Evolutionary conservation across 2,329 filamentous ascomycete genomes (phyloP).

Genomic region (Fusarium sp.): DNA sequence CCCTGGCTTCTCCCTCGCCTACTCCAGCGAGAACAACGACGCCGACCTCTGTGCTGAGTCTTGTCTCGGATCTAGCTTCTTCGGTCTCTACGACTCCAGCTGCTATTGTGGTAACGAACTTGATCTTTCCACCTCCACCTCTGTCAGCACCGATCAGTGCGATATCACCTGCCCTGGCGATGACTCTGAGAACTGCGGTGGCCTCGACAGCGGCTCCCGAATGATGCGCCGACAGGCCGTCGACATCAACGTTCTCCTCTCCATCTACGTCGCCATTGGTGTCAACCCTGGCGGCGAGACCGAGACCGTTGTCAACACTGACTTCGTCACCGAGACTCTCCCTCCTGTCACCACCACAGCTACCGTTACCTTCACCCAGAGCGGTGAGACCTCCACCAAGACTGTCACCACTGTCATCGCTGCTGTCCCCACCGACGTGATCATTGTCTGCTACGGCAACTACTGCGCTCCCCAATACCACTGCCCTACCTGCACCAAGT

Average conservation of each 20-base stretch:
- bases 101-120: constrained; percentile 51
- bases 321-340: constrained; percentile 44
- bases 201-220: constrained; percentile 23
- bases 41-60: constrained; percentile 42
- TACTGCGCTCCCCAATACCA: constrained; percentile 47
- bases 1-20: constrained; percentile 40
- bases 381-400: constrained; percentile 37
- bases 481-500: constrained; percentile 46
- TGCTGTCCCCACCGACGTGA: constrained; percentile 39
- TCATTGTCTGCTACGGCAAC: constrained; percentile 49
- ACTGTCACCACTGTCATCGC: constrained; percentile 45
- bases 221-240: constrained; percentile 37
- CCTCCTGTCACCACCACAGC: constrained; percentile 42
- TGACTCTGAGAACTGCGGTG: constrained; percentile 44
- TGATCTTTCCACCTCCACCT: constrained; percentile 8
- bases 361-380: constrained; percentile 47
- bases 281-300: constrained; percentile 23
- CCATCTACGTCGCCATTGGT: constrained; percentile 34
- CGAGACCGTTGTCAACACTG: constrained; percentile 29
- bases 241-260: constrained; percentile 41
- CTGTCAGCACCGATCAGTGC: constrained; percentile 40
- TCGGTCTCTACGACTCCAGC: constrained; percentile 43
- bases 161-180: constrained; percentile 50
- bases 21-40: constrained; percentile 21
- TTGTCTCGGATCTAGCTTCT: constrained; percentile 43